These are phyloP conservation scores for Oryza australiensis DNA, from an alignment of 176 grass and related monocot genomes.

Conservation along the genomic window DNA sequence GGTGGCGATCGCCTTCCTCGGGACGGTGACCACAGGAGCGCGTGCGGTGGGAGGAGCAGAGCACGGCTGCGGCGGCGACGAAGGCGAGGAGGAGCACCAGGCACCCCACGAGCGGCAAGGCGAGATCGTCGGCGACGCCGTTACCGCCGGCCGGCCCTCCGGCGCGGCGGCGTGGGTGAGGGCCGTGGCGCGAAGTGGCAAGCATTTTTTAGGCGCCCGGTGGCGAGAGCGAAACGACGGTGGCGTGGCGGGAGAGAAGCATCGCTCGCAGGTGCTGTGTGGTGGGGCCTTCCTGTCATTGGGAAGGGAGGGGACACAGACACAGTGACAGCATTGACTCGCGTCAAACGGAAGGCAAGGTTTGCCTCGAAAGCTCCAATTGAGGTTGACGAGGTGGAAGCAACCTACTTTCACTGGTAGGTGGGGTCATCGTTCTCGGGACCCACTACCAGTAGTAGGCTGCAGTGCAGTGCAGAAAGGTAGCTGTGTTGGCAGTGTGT, in stretches of 20 bases:
- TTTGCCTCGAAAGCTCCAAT: neutral
- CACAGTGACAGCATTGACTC: neutral
- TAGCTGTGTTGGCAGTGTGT: too few relatives aligned
- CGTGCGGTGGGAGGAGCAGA: neutral
- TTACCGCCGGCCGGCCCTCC: neutral
- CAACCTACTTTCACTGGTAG: neutral
- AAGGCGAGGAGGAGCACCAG: slow-evolving; percentile 37
- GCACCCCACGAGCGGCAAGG: neutral
- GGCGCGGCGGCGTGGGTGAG: neutral
- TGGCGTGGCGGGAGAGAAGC: neutral
- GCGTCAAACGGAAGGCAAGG: slow-evolving; percentile 18
- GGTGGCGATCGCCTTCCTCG: neutral
- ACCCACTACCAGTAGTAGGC: neutral
- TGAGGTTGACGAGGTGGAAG: neutral
- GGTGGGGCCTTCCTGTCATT: neutral
- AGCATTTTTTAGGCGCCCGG: slow-evolving; percentile 37
- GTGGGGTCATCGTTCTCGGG: neutral
- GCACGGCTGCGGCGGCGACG: neutral
- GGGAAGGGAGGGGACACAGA: too few relatives aligned
- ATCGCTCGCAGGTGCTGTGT: neutral
- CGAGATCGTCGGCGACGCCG: neutral
- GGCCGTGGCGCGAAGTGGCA: neutral
- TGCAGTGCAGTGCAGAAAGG: neutral
- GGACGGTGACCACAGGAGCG: neutral
- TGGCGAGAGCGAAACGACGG: neutral